phyloP scores from a whole-genome alignment of 2,329 filamentous ascomycete genomes.

The Aureobasidium sp. region DNA sequence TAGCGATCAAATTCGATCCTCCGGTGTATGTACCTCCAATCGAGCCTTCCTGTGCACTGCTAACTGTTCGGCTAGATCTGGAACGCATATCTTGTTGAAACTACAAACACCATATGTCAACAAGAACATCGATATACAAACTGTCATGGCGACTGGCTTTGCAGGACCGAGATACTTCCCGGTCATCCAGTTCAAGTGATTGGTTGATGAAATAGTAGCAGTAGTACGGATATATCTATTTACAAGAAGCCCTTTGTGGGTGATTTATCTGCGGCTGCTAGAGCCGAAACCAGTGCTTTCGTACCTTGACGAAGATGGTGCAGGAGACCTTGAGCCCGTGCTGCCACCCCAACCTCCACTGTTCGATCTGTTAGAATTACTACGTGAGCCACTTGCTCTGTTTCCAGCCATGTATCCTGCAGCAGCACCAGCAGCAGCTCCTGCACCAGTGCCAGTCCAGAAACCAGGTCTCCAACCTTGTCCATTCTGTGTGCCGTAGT shows the following conservation, averaged over 20 bases:
- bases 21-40: constrained; percentile 47
- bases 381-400: constrained; percentile 20
- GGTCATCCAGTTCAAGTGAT: constrained; percentile 6
- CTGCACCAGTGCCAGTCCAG: constrained; percentile 60
- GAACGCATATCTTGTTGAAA: constrained; percentile 78
- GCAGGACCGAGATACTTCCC: constrained; percentile 62
- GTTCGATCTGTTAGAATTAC: constrained; percentile 18
- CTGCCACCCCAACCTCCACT: constrained; percentile 16
- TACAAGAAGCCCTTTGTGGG: not conserved
- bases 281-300: constrained; percentile 29
- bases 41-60: not conserved
- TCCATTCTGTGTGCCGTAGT: constrained; percentile 15
- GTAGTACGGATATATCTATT: not conserved
- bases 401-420: constrained; percentile 57
- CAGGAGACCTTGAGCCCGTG: constrained; percentile 13
- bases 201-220: not conserved
- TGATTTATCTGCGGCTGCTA: constrained; percentile 21
- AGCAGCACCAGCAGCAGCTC: constrained; percentile 60
- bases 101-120: constrained; percentile 73
- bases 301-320: constrained; percentile 23
- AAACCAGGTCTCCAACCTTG: constrained; percentile 64
- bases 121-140: constrained; percentile 83
- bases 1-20: constrained; percentile 78
- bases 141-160: constrained; percentile 73
- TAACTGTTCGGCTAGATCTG: constrained; percentile 43